Percentiles rank a stretch among this genome's conserved stretches.
phyloP scores from a whole-genome alignment of 2,329 filamentous ascomycete genomes.

The Colletotrichum incanum region DNA sequence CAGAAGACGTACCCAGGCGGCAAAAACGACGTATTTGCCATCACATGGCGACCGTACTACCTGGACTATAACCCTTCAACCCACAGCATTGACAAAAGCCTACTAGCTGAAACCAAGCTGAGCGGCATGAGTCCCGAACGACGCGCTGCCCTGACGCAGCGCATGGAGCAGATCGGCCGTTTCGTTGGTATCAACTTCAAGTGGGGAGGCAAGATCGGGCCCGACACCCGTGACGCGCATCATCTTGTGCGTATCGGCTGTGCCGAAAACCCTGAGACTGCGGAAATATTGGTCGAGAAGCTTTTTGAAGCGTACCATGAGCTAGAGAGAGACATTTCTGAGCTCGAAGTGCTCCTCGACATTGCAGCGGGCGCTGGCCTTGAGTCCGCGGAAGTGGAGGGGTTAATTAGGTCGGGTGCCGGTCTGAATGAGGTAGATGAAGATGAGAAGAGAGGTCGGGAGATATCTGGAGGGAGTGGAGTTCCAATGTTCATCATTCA shows the following conservation, averaged over 20 bases:
- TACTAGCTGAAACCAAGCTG: conserved; percentile 46
- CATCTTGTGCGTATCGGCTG: conserved; percentile 49
- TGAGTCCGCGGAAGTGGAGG: conserved; percentile 36
- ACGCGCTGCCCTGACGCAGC: conserved; percentile 48
- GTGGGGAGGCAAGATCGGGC: conserved; percentile 52
- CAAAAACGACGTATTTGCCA: conserved; percentile 52
- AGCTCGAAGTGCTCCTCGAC: conserved; percentile 44
- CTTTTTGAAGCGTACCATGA: conserved; percentile 52
- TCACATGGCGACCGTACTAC: conserved; percentile 57
- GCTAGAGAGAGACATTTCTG: conserved; percentile 51
- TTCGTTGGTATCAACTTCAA: conserved; percentile 54
- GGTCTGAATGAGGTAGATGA: conserved; percentile 36
- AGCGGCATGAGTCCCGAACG: conserved; percentile 47
- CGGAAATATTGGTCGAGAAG: conserved; percentile 47
- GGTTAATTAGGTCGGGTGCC: conserved; percentile 34
- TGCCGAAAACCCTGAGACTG: conserved; percentile 34
- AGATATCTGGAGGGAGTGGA: conserved; percentile 26
- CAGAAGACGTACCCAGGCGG: conserved; percentile 57
- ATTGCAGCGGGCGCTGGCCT: conserved; percentile 47
- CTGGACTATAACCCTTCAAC: conserved; percentile 50
- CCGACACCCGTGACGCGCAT: conserved; percentile 53
- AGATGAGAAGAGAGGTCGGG: conserved; percentile 35
- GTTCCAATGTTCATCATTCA: conserved; percentile 45
- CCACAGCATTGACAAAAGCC: conserved; percentile 46
- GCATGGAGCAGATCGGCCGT: conserved; percentile 50